Base-by-base conservation (phyloP, 1,284 basidiomycete genomes). In the Veloboletus limbatus region DNA sequence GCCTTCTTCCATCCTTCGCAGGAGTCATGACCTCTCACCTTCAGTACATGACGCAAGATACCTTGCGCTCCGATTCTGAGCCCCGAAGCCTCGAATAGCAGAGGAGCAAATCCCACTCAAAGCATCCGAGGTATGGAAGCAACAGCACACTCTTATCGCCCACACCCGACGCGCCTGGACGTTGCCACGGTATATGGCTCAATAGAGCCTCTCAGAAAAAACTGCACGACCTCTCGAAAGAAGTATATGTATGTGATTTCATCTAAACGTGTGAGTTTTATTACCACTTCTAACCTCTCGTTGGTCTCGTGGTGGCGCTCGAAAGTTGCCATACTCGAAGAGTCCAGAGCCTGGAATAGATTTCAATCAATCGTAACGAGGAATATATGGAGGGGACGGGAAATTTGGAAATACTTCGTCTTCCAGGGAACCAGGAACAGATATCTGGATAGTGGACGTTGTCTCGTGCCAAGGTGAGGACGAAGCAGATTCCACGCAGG, bases 241-340 rank as follows among this genome's bases (percentile, higher is more conserved):
- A 40, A 50, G 36, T 40, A 51, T 43, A 49, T 40, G 31, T 45
- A 46, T 45, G 47, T 46, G 47, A 52, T 47, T 43, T 65, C 63
- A 78, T 66, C 76, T 78, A 72, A 88, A 88, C 17, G 84, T 86
- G 62, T 76, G 71, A 27, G 85, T 81, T 67, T 79, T 77, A 62
- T 88, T 88, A 39, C 85, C 87, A 50, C 78, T 75, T 62, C 76
- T 85, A 38, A 82, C 61, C 57, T 87, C 82, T 49, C 79, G 81
- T 48, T 81, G 73, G 18, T 83, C 83, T 58, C 77, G 79, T 1
- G 84, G 86, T 17, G 83, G 76, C 25, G 79, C 78, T 37, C 77
- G 79, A 69, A 88, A 87, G 56, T 80, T 72, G 17, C 79, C 81
- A 50, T 79, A 77, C 47, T 72, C 67, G 37, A 66, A 71, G 24